Percentiles rank a stretch among this genome's conserved stretches.
These are phyloP conservation scores for Alloteropsis angusta DNA, from an alignment of 202 grass and related monocot species.

Conservation along the genomic window DNA sequence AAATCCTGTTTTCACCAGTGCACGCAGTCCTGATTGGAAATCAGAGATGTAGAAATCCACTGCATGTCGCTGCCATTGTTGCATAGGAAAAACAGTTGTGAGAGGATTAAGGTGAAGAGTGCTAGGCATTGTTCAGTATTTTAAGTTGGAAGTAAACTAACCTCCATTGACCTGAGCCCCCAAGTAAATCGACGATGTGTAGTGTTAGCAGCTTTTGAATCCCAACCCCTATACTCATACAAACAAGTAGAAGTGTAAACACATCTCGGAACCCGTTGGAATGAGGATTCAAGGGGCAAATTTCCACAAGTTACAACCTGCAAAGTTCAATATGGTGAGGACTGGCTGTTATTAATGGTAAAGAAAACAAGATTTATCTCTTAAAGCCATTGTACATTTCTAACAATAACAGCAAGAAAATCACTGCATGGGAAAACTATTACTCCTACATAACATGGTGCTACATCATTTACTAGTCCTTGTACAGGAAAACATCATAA, in stretches of 20 bases:
- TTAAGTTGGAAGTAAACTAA: constrained; percentile 25
- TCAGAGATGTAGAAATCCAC: constrained; percentile 89
- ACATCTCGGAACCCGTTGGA: constrained; percentile 64
- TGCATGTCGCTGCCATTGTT: constrained; percentile 41
- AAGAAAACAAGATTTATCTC: neutral
- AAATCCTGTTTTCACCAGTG: constrained; percentile 53
- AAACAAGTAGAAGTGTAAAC: constrained; percentile 71
- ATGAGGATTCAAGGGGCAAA: constrained; percentile 64
- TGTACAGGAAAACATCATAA: neutral
- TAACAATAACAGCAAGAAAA: constrained; percentile 7
- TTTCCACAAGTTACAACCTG: constrained; percentile 85
- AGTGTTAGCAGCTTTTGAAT: constrained; percentile 45
- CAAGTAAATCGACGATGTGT: constrained; percentile 46
- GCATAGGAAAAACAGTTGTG: constrained; percentile 2
- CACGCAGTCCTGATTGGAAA: constrained; percentile 64
- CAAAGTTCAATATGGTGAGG: neutral
- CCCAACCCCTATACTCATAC: constrained; percentile 67
- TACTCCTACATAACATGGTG: neutral
- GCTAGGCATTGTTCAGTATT: neutral
- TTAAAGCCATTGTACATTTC: neutral
- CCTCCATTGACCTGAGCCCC: constrained; percentile 59
- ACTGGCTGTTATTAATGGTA: neutral
- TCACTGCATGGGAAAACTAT: neutral
- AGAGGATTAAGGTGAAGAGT: neutral
- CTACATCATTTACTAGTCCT: neutral